phyloP scores from a whole-genome alignment of 495 filamentous ascomycete species.

The Sordaria brevicollis region DNA sequence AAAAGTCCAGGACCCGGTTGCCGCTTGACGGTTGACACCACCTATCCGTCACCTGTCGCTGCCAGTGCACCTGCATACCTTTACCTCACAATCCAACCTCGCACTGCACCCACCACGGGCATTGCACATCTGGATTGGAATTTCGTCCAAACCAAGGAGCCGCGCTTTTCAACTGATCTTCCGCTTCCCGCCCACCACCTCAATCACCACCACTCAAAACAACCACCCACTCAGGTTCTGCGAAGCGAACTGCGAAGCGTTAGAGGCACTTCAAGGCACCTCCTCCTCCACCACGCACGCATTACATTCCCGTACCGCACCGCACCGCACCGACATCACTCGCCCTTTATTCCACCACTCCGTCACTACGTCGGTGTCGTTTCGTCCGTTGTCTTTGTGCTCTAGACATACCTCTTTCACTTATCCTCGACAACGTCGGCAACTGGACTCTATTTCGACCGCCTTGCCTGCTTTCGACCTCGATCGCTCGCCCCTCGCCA shows the following conservation, averaged over 20 bases:
- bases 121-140: neutral
- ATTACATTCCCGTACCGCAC: neutral
- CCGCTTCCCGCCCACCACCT: neutral
- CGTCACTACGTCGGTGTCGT: neutral
- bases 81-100: neutral
- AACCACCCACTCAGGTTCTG: neutral
- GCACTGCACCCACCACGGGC: neutral
- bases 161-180: neutral
- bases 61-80: no score
- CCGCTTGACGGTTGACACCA: neutral
- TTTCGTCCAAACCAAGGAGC: neutral
- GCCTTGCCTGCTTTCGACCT: neutral
- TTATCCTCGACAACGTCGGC: neutral
- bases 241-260: neutral
- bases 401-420: neutral
- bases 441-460: neutral
- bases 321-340: neutral
- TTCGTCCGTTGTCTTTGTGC: neutral
- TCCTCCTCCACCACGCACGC: neutral
- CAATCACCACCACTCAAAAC: neutral
- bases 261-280: neutral
- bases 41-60: neutral
- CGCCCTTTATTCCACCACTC: neutral
- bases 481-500: neutral
- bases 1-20: neutral